Evolutionary conservation across 140 eudicot genomes (phyloP).

Genomic region (Senecio squalidus): DNA sequence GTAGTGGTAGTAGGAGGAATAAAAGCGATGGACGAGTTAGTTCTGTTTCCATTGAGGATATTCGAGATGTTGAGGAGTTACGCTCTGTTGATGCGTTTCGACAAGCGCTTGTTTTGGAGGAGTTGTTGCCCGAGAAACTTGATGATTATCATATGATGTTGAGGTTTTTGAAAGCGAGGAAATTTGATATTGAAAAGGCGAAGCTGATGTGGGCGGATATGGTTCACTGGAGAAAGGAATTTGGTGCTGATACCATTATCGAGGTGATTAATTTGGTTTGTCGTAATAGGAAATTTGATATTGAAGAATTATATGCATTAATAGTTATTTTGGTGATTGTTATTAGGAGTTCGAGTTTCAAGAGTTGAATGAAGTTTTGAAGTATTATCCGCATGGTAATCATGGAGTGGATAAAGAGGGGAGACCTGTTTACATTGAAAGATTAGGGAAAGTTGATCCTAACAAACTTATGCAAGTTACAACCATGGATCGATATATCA

Average conservation of each 20-base stretch:
- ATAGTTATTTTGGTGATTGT: slow-evolving; percentile 4
- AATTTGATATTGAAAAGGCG: slow-evolving; percentile 67
- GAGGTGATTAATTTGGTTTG: slow-evolving; percentile 45
- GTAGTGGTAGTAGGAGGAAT: too few species aligned
- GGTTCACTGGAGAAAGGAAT: slow-evolving; percentile 69
- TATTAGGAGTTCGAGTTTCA: slow-evolving; percentile 70
- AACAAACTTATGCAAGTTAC: slow-evolving; percentile 96
- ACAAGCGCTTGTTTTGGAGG: slow-evolving; percentile 36
- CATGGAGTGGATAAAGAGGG: slow-evolving; percentile 97
- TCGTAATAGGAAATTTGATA: background rate
- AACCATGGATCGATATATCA: slow-evolving; percentile 78
- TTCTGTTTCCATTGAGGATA: slow-evolving; percentile 37
- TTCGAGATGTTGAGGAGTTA: slow-evolving; percentile 35
- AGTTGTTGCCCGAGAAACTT: slow-evolving; percentile 34
- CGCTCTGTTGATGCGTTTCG: slow-evolving; percentile 33
- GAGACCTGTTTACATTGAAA: slow-evolving; percentile 87
- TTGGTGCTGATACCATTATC: slow-evolving; percentile 62
- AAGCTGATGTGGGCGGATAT: slow-evolving; percentile 76
- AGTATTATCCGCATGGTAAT: slow-evolving; percentile 93
- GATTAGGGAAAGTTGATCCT: slow-evolving; percentile 87
- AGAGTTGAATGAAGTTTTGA: slow-evolving; percentile 77
- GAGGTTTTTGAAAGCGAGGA: slow-evolving; percentile 89
- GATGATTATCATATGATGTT: slow-evolving; percentile 49
- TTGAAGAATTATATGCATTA: background rate
- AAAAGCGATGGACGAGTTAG: slow-evolving; percentile 65